phyloP scores from a whole-genome alignment of 768 basidiomycete genomes.

The Naganishia vishniacii region DNA sequence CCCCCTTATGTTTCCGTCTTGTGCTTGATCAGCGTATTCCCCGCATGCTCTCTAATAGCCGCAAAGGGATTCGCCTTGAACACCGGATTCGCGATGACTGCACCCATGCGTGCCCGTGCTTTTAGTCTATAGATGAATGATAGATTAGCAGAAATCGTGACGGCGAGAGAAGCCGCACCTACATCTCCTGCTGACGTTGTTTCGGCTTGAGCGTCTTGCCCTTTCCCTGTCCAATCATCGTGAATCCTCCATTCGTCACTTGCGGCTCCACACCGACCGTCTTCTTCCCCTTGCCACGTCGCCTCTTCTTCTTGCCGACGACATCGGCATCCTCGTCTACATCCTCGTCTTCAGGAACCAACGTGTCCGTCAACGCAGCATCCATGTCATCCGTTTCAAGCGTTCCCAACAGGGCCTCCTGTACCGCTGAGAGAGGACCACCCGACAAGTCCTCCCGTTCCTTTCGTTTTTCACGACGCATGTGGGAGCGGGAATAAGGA shows the following conservation, averaged over 20 bases:
- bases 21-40: constrained; percentile 35
- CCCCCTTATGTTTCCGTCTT: neutral
- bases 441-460: constrained; percentile 34
- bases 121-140: neutral
- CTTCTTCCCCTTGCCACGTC: constrained; percentile 23
- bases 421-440: constrained; percentile 31
- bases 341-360: neutral
- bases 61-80: constrained; percentile 46
- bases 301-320: constrained; percentile 20
- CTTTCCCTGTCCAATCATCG: constrained; percentile 41
- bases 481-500: constrained; percentile 15
- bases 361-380: constrained; percentile 11
- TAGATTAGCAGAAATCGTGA: neutral
- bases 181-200: constrained; percentile 42
- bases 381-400: constrained; percentile 26
- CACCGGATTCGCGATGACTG: constrained; percentile 39
- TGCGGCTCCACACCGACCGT: neutral
- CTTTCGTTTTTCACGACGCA: constrained; percentile 40
- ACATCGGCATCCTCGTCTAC: constrained; percentile 22
- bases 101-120: constrained; percentile 23
- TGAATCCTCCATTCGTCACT: constrained; percentile 1
- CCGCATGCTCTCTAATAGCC: constrained; percentile 42
- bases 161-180: constrained; percentile 19
- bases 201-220: constrained; percentile 43
- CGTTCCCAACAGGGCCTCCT: constrained; percentile 28